phyloP scores from a whole-genome alignment of 2,329 filamentous ascomycete species.

The Pseudogymnoascus verrucosus region DNA sequence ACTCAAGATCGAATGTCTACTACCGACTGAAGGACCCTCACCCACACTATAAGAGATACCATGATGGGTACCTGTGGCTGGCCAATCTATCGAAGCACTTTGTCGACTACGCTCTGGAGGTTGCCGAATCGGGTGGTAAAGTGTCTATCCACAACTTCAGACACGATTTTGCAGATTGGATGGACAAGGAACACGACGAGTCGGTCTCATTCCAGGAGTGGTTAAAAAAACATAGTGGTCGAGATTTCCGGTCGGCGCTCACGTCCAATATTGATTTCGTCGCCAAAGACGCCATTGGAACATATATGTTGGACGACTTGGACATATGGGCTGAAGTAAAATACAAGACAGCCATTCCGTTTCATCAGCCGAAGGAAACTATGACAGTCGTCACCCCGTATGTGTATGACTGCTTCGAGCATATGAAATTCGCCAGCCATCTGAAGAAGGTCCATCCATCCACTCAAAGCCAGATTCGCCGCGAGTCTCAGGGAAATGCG shows the following conservation, averaged over 20 bases:
- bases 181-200: conserved; percentile 36
- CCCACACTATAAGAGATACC: conserved; percentile 53
- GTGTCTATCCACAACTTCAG: conserved; percentile 52
- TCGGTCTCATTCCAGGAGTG: conserved; percentile 44
- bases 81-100: conserved; percentile 64
- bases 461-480: conserved; percentile 23
- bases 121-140: conserved; percentile 14
- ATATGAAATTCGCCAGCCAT: conserved; percentile 50
- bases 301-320: conserved; percentile 32
- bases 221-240: conserved; percentile 39
- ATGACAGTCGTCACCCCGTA: conserved; percentile 64
- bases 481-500: conserved; percentile 12
- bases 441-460: conserved; percentile 35
- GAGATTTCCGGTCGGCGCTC: conserved; percentile 57
- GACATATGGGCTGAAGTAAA: conserved; percentile 31
- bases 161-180: conserved; percentile 49
- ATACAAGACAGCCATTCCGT: conserved; percentile 24
- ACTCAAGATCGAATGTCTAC: conserved; percentile 43
- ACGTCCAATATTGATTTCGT: conserved; percentile 55
- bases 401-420: conserved; percentile 53
- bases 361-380: conserved; percentile 20
- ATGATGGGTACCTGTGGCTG: conserved; percentile 60
- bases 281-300: conserved; percentile 52
- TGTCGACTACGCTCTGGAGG: conserved; percentile 47
- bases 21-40: conserved; percentile 54